These are phyloP conservation scores for Kazachstania psychrophila DNA, from an alignment of 805 yeast species.

Conservation along the genomic window DNA sequence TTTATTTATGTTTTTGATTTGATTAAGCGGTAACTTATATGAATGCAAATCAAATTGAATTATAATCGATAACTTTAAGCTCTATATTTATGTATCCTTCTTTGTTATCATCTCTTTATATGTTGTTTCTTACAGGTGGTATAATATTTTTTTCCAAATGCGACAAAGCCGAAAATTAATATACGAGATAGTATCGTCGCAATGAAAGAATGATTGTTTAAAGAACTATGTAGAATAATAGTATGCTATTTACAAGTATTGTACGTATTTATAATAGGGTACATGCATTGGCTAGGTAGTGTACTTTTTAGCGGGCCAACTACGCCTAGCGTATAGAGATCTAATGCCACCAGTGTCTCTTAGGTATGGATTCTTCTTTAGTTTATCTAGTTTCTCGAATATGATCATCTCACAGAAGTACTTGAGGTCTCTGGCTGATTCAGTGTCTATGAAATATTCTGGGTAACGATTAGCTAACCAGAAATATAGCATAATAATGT, in stretches of 20 bases:
- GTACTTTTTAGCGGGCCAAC: too few relatives aligned
- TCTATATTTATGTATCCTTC: too few relatives aligned
- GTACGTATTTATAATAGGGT: not conserved
- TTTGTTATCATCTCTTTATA: not conserved
- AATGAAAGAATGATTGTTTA: too few relatives aligned
- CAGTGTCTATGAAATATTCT: slow-evolving; percentile 63
- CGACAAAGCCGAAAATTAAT: slow-evolving; percentile 4
- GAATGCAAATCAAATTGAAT: too few relatives aligned
- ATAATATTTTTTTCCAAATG: not conserved
- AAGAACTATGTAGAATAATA: too few relatives aligned
- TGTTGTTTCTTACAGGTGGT: not conserved
- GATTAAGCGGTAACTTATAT: too few relatives aligned
- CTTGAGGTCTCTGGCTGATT: slow-evolving; percentile 63
- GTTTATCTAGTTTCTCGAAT: slow-evolving; percentile 30
- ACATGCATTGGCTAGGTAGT: not conserved
- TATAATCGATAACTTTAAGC: too few relatives aligned
- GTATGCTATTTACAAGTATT: too few relatives aligned
- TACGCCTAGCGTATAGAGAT: not conserved
- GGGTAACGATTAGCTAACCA: slow-evolving; percentile 91
- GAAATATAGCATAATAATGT: slow-evolving; percentile 54
- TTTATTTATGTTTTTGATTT: too few relatives aligned
- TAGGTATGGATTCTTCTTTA: slow-evolving; percentile 27
- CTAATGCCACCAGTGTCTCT: slow-evolving; percentile 1
- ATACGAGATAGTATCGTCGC: slow-evolving; percentile 1
- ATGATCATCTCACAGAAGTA: slow-evolving; percentile 51